Conservation (phyloP, 345 rosid genomes). For the Theobroma cacao region DNA sequence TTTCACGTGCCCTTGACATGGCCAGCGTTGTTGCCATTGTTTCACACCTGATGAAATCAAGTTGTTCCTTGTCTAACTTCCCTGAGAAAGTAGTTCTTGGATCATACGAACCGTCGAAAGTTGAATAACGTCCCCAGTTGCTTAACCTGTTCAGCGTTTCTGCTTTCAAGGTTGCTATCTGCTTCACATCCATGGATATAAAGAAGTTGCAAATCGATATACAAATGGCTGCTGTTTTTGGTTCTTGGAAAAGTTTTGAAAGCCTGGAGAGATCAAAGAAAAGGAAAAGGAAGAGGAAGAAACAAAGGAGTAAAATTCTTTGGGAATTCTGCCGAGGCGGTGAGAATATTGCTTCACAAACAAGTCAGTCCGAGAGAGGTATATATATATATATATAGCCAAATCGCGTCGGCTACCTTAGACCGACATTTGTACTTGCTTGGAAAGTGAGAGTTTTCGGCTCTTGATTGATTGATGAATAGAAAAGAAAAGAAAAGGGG, state of each 20-base stretch:
- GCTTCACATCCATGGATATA: not conserved
- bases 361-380: no score
- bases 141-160: not conserved
- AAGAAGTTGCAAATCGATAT: not conserved
- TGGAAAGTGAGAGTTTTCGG: no score
- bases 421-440: no score
- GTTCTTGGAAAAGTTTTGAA: not conserved
- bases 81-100: not conserved
- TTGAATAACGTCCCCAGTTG: not conserved
- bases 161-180: not conserved
- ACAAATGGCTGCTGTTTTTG: not conserved
- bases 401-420: no score
- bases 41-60: not conserved
- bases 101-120: not conserved
- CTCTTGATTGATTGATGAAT: no score
- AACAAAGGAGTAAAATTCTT: no score
- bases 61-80: not conserved
- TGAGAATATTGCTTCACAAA: not conserved
- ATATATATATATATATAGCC: no score
- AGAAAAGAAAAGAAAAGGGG: no score
- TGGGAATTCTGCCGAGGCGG: not conserved
- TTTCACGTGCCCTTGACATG: not conserved
- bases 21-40: not conserved
- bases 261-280: not conserved
- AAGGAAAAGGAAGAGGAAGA: not conserved